These are phyloP conservation scores for Trichosporon asahii DNA, from an alignment of 1,284 basidiomycete genomes.

Conservation along the genomic window DNA sequence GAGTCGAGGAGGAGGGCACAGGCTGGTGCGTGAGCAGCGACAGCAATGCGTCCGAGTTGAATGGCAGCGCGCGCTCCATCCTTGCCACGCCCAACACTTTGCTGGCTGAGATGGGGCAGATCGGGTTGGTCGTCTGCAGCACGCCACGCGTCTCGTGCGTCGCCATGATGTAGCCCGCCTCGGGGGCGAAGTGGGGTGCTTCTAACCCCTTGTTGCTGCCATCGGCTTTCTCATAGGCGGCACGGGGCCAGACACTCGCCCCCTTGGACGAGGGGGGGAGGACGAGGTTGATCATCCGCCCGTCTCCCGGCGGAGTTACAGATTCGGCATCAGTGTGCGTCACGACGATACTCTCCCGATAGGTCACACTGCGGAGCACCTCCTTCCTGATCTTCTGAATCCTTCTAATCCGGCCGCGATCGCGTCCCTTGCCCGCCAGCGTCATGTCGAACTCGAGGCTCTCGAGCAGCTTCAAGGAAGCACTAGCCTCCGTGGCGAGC, in stretches of 20 bases:
- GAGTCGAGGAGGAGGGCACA: background rate
- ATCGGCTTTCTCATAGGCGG: background rate
- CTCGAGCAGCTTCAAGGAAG: slow-evolving; percentile 53
- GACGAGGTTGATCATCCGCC: slow-evolving; percentile 66
- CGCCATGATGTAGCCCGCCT: slow-evolving; percentile 59
- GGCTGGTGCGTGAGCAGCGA: background rate
- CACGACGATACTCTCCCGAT: slow-evolving; percentile 59
- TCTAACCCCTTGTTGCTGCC: slow-evolving; percentile 5
- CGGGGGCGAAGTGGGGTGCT: slow-evolving; percentile 34
- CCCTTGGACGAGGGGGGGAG: slow-evolving; percentile 20
- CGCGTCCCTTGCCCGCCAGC: slow-evolving; percentile 1
- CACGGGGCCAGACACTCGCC: background rate
- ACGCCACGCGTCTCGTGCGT: slow-evolving; percentile 55
- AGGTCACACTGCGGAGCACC: slow-evolving; percentile 36
- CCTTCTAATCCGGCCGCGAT: background rate
- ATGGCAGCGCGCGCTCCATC: slow-evolving; percentile 57
- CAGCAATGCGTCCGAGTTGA: slow-evolving; percentile 9
- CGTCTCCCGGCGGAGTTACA: slow-evolving; percentile 58
- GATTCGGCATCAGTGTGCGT: slow-evolving; percentile 65
- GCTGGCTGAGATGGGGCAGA: slow-evolving; percentile 56
- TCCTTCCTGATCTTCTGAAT: slow-evolving; percentile 15
- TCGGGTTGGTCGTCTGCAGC: slow-evolving; percentile 71
- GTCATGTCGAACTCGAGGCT: slow-evolving; percentile 29
- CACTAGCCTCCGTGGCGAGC: slow-evolving; percentile 67
- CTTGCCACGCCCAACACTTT: slow-evolving; percentile 59